phyloP scores from a whole-genome alignment of 306 rosid genomes.

The Acacia acuminata region DNA sequence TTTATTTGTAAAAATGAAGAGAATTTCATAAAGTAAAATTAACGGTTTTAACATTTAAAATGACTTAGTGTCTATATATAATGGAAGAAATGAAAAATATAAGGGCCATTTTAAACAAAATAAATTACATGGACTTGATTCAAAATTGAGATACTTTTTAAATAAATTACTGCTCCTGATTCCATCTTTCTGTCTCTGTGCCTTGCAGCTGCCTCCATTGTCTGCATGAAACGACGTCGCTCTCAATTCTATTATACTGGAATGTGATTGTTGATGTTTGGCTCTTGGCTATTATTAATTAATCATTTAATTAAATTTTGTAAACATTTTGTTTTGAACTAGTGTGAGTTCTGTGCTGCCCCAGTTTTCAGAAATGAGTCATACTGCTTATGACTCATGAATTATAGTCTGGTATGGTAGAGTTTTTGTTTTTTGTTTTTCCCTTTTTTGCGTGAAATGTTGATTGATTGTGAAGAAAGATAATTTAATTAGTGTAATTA shows the following conservation, averaged over 20 bases:
- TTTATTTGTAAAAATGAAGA: too few relatives aligned
- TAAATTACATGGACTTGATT: too few relatives aligned
- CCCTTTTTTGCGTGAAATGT: not conserved
- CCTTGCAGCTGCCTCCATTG: constrained; percentile 32
- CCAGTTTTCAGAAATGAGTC: too few relatives aligned
- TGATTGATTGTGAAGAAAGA: not conserved
- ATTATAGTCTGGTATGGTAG: not conserved
- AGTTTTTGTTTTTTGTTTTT: too few relatives aligned
- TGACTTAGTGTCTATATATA: too few relatives aligned
- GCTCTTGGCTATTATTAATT: not conserved
- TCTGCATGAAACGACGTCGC: constrained; percentile 56
- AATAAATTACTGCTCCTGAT: not conserved
- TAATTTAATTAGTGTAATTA: not conserved
- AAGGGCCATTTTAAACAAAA: too few relatives aligned
- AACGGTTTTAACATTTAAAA: too few relatives aligned
- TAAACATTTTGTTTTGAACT: not conserved
- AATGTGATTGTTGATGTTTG: not conserved
- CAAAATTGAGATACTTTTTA: too few relatives aligned
- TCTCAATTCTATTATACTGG: constrained; percentile 13
- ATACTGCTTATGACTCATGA: too few relatives aligned
- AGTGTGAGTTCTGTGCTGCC: not conserved
- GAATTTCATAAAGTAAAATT: too few relatives aligned
- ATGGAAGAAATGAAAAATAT: too few relatives aligned
- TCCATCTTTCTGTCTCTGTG: not conserved
- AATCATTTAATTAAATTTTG: not conserved